Percentiles rank a stretch among this genome's conserved stretches.
These are phyloP conservation scores for Endotrypanum monterogeii DNA, from an alignment of 208 protist genomes.

Conservation along the genomic window DNA sequence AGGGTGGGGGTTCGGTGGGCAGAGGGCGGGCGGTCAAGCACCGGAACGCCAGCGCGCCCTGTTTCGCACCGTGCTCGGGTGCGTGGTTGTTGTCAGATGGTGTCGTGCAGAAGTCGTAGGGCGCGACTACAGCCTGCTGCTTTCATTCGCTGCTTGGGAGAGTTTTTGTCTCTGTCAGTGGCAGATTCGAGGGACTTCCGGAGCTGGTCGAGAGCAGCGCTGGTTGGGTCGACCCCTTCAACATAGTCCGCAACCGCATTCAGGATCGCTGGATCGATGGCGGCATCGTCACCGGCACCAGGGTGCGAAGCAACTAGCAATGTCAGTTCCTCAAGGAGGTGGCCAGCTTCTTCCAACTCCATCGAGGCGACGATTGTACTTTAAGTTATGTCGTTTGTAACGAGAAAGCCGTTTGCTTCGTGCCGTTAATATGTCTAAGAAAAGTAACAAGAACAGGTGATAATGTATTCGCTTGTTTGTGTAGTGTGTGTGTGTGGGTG, in stretches of 20 bases:
- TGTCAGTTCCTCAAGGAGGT: constrained; percentile 16
- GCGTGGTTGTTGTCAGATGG: not conserved
- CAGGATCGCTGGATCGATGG: constrained; percentile 12
- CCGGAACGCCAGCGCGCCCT: too few species aligned
- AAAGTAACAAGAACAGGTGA: not conserved
- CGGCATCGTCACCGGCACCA: constrained; percentile 1
- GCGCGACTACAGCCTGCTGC: constrained; percentile 21
- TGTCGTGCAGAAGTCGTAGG: constrained; percentile 15
- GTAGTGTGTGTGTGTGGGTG: not conserved
- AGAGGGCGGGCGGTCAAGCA: too few species aligned
- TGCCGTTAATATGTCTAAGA: not conserved
- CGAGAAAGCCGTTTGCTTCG: not conserved
- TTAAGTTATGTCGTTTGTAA: not conserved
- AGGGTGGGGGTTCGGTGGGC: not conserved
- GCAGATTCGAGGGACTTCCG: constrained; percentile 8
- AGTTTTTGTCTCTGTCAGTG: not conserved
- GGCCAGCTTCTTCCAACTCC: constrained; percentile 7
- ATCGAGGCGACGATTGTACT: constrained; percentile 1
- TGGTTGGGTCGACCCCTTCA: constrained; percentile 27
- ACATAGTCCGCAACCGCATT: constrained; percentile 31
- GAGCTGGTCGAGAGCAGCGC: constrained; percentile 16
- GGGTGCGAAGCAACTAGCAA: constrained; percentile 1
- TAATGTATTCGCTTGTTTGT: too few species aligned
- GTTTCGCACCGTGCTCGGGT: not conserved
- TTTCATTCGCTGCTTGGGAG: constrained; percentile 22